A percentile compares a stretch with the other conserved stretches of the same genome.
Conservation (phyloP, 306 rosid genomes). For the Fragaria ananassa region DNA sequence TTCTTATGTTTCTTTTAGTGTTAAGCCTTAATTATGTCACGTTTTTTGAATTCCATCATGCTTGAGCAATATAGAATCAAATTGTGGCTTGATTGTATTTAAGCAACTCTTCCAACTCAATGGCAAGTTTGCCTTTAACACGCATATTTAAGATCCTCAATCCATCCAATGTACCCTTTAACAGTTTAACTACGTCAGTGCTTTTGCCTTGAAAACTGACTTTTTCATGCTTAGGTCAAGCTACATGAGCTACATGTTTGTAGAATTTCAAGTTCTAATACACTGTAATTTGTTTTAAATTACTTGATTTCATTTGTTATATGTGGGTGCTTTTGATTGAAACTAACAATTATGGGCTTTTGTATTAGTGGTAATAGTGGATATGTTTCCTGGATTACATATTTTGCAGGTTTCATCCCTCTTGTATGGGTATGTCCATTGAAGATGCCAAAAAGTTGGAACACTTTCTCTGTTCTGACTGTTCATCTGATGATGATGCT, state of each 20-base stretch:
- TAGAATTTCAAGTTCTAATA: neutral
- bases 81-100: neutral
- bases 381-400: slow-evolving; percentile 11
- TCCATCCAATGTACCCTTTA: neutral
- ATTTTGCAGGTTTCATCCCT: slow-evolving; percentile 60
- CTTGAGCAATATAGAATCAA: neutral
- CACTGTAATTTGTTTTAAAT: neutral
- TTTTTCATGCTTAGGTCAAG: neutral
- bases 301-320: neutral
- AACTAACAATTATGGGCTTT: neutral
- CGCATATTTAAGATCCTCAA: neutral
- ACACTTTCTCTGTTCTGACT: slow-evolving; percentile 51
- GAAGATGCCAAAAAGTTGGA: slow-evolving; percentile 67
- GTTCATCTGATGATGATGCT: slow-evolving; percentile 54
- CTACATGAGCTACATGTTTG: slow-evolving; percentile 1
- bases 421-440: slow-evolving; percentile 65
- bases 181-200: neutral
- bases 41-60: neutral
- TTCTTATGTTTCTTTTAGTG: neutral
- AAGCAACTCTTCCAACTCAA: neutral
- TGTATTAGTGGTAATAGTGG: neutral
- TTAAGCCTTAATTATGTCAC: neutral
- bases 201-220: neutral
- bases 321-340: slow-evolving; percentile 9
- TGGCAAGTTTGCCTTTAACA: neutral